Evolutionary conservation across 108 stramenopile species (phyloP).

Genomic region (Fistulifera pelliculosa): DNA sequence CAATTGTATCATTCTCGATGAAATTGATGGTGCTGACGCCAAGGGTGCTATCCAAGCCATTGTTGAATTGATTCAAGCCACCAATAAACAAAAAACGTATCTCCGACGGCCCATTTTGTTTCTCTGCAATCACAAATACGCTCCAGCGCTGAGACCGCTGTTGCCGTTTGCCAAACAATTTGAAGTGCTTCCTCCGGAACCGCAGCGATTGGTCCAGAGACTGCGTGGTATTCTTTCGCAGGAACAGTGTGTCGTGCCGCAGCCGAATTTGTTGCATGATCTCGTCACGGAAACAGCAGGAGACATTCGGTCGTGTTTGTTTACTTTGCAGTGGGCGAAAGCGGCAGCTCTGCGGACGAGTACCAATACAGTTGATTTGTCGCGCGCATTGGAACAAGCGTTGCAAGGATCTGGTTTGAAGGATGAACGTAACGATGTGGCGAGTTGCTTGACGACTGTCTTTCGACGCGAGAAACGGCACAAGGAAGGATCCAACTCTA

Average conservation of each 20-base stretch:
- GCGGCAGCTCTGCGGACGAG: constrained; percentile 21
- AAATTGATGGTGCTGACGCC: constrained; percentile 95
- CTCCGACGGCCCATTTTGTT: constrained; percentile 90
- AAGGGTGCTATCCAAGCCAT: constrained; percentile 69
- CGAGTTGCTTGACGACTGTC: constrained; percentile 41
- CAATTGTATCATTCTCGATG: constrained; percentile 92
- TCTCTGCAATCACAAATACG: constrained; percentile 97
- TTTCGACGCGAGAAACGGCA: constrained; percentile 28
- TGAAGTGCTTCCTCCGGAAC: constrained; percentile 59
- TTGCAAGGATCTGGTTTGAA: constrained; percentile 62
- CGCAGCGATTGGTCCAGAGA: constrained; percentile 64
- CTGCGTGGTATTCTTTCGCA: constrained; percentile 62
- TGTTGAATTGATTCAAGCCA: constrained; percentile 77
- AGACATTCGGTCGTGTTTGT: constrained; percentile 88
- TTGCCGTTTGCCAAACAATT: constrained; percentile 81
- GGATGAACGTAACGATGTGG: constrained; percentile 63
- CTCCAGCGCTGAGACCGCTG: constrained; percentile 86
- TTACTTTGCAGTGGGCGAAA: constrained; percentile 88
- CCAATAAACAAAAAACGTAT: constrained; percentile 19
- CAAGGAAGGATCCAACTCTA: constrained; percentile 3
- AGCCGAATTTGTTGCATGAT: constrained; percentile 45
- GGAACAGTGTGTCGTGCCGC: constrained; percentile 56
- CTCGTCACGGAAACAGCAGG: constrained; percentile 61
- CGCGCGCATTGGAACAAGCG: constrained; percentile 31
- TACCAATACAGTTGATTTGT: constrained; percentile 39